These are phyloP conservation scores for Plasmopara viticola DNA, from an alignment of 352 stramenopile genomes.

Conservation along the genomic window DNA sequence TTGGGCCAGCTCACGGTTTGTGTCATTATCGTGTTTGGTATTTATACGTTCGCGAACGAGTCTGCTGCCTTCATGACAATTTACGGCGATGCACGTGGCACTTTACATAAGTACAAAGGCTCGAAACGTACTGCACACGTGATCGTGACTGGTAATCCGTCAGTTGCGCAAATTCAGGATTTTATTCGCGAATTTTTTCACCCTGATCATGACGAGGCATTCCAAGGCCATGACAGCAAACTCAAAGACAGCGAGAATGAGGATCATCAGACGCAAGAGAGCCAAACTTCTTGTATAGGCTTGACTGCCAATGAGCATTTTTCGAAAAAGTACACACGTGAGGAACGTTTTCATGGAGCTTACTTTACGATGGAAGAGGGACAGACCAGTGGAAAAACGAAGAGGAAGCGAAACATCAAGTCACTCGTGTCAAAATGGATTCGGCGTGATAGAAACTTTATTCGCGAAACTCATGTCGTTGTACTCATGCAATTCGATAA, in stretches of 20 bases:
- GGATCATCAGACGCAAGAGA: constrained; percentile 2
- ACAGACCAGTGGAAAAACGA: constrained; percentile 8
- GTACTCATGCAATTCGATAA: constrained; percentile 73
- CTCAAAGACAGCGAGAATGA: constrained; percentile 15
- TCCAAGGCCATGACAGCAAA: constrained; percentile 20
- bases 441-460: constrained; percentile 36
- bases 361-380: constrained; percentile 31
- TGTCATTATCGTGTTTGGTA: constrained; percentile 80
- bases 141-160: constrained; percentile 82
- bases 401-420: constrained; percentile 15
- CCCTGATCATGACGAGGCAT: constrained; percentile 60
- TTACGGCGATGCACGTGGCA: constrained; percentile 60
- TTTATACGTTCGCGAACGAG: constrained; percentile 84
- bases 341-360: constrained; percentile 25
- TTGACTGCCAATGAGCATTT: constrained; percentile 9
- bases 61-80: constrained; percentile 72
- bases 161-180: constrained; percentile 70
- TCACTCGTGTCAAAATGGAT: constrained; percentile 41
- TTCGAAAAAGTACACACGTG: constrained; percentile 15
- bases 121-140: constrained; percentile 70
- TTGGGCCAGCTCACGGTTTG: constrained; percentile 71
- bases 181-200: constrained; percentile 89
- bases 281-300: constrained; percentile 9
- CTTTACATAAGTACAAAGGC: constrained; percentile 49
- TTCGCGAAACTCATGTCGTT: constrained; percentile 77